Percentiles rank a stretch among this genome's conserved stretches.
Evolutionary conservation across 345 rosid species (phyloP).

Genomic region (Pseudoturritis turrita): DNA sequence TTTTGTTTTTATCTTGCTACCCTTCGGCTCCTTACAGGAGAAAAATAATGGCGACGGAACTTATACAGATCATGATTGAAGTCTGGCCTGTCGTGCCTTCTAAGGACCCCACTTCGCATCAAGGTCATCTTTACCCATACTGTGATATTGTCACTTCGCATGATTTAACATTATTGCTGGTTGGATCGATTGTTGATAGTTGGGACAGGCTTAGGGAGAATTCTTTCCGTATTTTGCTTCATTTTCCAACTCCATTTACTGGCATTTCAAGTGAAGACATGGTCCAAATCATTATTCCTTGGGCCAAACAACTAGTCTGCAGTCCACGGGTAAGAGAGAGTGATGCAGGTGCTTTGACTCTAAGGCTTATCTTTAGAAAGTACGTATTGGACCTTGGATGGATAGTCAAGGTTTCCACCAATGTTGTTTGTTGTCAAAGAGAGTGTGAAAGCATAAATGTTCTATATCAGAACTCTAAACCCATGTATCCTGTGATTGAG

Average conservation of each 20-base stretch:
- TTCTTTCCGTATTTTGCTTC: slow-evolving; percentile 81
- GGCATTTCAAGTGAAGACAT: slow-evolving; percentile 69
- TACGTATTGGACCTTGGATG: slow-evolving; percentile 85
- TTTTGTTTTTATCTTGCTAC: slow-evolving; percentile 83
- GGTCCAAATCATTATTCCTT: slow-evolving; percentile 59
- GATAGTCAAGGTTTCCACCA: slow-evolving; percentile 55
- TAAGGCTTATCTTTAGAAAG: slow-evolving; percentile 82
- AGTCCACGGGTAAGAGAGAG: slow-evolving; percentile 99
- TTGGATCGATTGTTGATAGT: slow-evolving; percentile 93
- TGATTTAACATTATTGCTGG: slow-evolving; percentile 67
- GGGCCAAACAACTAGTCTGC: slow-evolving; percentile 87
- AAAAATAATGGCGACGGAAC: slow-evolving; percentile 95
- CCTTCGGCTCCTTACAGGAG: slow-evolving; percentile 95
- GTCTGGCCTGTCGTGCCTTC: slow-evolving; percentile 67
- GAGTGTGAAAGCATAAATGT: slow-evolving; percentile 35
- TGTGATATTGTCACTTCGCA: slow-evolving; percentile 61
- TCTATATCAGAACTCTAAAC: slow-evolving; percentile 24
- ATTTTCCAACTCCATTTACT: slow-evolving; percentile 90
- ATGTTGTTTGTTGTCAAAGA: slow-evolving; percentile 44
- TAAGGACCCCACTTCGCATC: slow-evolving; percentile 40
- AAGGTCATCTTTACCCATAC: slow-evolving; percentile 59
- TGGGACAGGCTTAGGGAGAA: slow-evolving; percentile 93
- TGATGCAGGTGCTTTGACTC: slow-evolving; percentile 86
- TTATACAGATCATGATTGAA: slow-evolving; percentile 72
- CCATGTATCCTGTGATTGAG: slow-evolving; percentile 57